Evolutionary conservation across 305 asterid genomes (phyloP).

Genomic region (Plantago lanceolata): DNA sequence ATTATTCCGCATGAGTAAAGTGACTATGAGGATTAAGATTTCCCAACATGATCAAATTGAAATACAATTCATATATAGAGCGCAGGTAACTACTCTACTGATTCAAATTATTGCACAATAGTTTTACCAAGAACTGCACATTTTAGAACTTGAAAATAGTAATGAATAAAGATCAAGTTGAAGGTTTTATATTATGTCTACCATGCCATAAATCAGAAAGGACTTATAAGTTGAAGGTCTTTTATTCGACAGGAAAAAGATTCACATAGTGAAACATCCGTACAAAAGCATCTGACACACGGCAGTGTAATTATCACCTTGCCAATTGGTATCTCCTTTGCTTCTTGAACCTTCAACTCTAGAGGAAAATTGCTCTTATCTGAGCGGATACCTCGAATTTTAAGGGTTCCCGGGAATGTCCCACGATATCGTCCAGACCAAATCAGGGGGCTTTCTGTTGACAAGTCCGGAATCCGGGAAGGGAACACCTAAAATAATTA

Average conservation of each 20-base stretch:
- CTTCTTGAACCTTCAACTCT: slow-evolving; percentile 60
- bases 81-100: background rate
- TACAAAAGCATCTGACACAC: background rate
- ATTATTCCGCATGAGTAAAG: too few species aligned
- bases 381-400: slow-evolving; percentile 53
- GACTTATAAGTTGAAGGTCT: background rate
- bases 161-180: background rate
- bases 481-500: slow-evolving; percentile 63
- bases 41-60: background rate
- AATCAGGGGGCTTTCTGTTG: slow-evolving; percentile 70
- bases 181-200: background rate
- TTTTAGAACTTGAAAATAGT: background rate
- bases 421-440: slow-evolving; percentile 83
- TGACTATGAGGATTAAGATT: background rate
- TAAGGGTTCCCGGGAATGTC: slow-evolving; percentile 56
- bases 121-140: background rate
- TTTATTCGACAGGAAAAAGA: background rate
- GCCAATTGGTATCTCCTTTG: slow-evolving; percentile 62
- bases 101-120: background rate
- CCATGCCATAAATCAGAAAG: too few species aligned
- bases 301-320: slow-evolving; percentile 43
- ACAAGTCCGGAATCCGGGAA: slow-evolving; percentile 71
- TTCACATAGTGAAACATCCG: background rate
- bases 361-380: slow-evolving; percentile 54
- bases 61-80: background rate